Evolutionary conservation across 1,139 yeast genomes (phyloP).

Genomic region (Pichia sp.): DNA sequence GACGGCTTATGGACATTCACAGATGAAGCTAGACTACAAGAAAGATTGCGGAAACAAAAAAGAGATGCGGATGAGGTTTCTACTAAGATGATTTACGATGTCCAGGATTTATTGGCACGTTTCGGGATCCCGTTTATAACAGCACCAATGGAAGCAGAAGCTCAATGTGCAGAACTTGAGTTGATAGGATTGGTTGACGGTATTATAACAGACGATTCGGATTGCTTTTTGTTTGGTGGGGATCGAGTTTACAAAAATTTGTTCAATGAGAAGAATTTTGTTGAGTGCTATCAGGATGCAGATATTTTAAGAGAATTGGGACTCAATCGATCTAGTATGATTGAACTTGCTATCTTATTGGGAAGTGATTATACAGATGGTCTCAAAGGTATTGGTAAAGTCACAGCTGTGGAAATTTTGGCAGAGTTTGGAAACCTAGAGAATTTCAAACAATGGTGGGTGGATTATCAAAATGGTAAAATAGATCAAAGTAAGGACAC

Average conservation of each 20-base stretch:
- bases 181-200: constrained; percentile 80
- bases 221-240: constrained; percentile 93
- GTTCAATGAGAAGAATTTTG: constrained; percentile 91
- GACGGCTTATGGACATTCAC: constrained; percentile 36
- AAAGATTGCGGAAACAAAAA: constrained; percentile 60
- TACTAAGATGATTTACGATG: constrained; percentile 78
- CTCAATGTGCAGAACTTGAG: constrained; percentile 84
- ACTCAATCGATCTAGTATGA: constrained; percentile 55
- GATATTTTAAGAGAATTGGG: constrained; percentile 67
- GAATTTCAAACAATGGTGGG: constrained; percentile 56
- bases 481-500: constrained; percentile 35
- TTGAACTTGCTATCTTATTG: constrained; percentile 72
- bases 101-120: constrained; percentile 76
- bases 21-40: constrained; percentile 52
- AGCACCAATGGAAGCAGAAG: constrained; percentile 98
- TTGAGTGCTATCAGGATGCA: constrained; percentile 69
- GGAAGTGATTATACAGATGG: constrained; percentile 97
- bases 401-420: constrained; percentile 83
- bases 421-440: constrained; percentile 64
- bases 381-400: constrained; percentile 88
- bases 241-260: constrained; percentile 79
- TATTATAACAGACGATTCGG: constrained; percentile 94
- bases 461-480: constrained; percentile 38
- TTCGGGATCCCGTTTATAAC: constrained; percentile 94
- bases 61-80: constrained; percentile 93